These are phyloP conservation scores for Emydomyces testavorans DNA, from an alignment of 2,329 filamentous ascomycete species.

Conservation along the genomic window DNA sequence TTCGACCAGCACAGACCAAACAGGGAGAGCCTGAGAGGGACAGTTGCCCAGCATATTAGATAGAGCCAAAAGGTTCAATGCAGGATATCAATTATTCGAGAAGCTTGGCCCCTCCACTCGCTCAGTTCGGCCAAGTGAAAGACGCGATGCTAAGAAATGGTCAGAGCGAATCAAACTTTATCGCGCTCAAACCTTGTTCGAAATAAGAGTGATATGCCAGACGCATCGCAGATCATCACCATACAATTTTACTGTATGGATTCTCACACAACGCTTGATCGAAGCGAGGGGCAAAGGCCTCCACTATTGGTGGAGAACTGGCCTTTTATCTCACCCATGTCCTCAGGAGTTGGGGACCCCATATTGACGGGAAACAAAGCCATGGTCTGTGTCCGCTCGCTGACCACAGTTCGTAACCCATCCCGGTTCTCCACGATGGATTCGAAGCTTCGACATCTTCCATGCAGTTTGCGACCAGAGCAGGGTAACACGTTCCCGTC, in stretches of 20 bases:
- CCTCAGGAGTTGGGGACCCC: slow-evolving; percentile 6
- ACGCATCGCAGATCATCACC: slow-evolving; percentile 10
- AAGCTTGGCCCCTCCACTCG: not conserved
- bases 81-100: not conserved
- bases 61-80: no score
- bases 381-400: slow-evolving; percentile 9
- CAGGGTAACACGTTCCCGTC: slow-evolving; percentile 11
- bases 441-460: slow-evolving; percentile 7
- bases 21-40: no score
- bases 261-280: slow-evolving; percentile 6
- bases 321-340: not conserved
- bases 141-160: not conserved
- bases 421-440: slow-evolving; percentile 8
- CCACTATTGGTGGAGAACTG: slow-evolving; percentile 7
- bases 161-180: slow-evolving; percentile 8
- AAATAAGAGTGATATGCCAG: slow-evolving; percentile 6
- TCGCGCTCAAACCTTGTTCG: slow-evolving; percentile 6
- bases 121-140: not conserved
- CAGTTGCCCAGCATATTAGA: no score
- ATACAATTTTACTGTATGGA: slow-evolving; percentile 10
- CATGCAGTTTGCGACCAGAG: slow-evolving; percentile 6
- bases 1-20: slow-evolving; percentile 1
- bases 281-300: slow-evolving; percentile 9
- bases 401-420: slow-evolving; percentile 2
- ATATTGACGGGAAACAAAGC: slow-evolving; percentile 5